Base-by-base conservation (phyloP, 2,329 filamentous ascomycete species). In the Xylaria sp. region DNA sequence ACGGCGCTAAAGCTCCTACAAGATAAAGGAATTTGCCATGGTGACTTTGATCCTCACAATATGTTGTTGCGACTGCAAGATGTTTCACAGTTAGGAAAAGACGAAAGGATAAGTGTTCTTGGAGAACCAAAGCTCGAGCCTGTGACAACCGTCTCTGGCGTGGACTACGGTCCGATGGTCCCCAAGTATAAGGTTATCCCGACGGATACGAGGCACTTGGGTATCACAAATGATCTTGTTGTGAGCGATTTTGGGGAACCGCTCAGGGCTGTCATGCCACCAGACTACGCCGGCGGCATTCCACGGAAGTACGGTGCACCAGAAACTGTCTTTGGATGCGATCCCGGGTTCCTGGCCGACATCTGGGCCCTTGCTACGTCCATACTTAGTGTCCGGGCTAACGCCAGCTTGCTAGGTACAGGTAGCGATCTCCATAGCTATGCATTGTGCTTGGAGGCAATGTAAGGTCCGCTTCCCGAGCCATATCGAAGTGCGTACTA, bases 11-110 rank as follows among this genome's bases (percentile, higher is more conserved):
- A 47, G 29, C 19, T 52, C 11, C 38, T 66, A 2, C 63, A 67
- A 48, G 42, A 56, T 11, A 51, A 59, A 45, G 63, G 57, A 1
- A 22, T 68, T 21, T 66, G 65, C 29, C 66, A 68, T 44, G 63
- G 62, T 11, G 50, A 52, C 26, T 39, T 52, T 11, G 48, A 43
- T 19, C 26, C 39, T 4, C 16, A 24, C 11, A 52, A 52, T 19
- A 43, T 48, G 17, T 21, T 48, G 2, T 9, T 40, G 6, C 45
- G 45, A 11, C 37, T 48, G 7, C 1, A 26, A n/a, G 38, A 48
- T 29, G 17, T 41, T 37, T 44, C 42, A 9, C 42, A 44, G 6
- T 18, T 44, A 6, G 24, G 22, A 20, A 44, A 44, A 16, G 17
- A 44, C 11, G 42, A 37, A 11, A 44, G 29, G 42, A 18, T 34